Base-by-base conservation (phyloP, 768 basidiomycete genomes). In the Rhodocollybia butyracea region DNA sequence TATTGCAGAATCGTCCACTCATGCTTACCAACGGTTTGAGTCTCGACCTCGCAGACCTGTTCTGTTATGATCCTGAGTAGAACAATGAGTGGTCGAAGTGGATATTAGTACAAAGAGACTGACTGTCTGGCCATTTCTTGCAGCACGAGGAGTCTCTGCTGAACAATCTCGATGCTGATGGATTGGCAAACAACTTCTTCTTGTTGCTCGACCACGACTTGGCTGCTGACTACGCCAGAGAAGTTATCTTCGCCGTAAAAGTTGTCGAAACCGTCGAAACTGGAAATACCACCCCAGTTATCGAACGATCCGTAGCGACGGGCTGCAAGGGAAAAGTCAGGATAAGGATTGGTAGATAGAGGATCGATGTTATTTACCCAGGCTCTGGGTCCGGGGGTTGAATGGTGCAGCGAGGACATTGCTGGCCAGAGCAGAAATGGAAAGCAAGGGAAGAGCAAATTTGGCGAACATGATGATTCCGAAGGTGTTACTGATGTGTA, bases 401-500 rank as follows among this genome's bases (percentile, higher is more conserved):
- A 64, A 54, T 47, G 68, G 63, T 29, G 69, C 62, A 27, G 71
- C 69, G 51, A 68, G 56, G 50, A 65, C 70, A 38, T 65, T 57
- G 36, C 66, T 57, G 13, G 67, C 66, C 53, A 74, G 57, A 51
- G 65, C 62, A 42, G 68, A 67, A 57, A 70, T 55, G 61, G 66
- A 63, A 61, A 73, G 51, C 40, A 67, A 63, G n/a, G n/a, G n/a
- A n/a, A n/a, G n/a, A 51, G 60, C 67, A 61, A 73, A 63, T 60
- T 73, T 74, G 54, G 68, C 64, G 63, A 76, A 73, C 75, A 75
- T 74, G 63, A 62, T 68, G 30, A 31, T 39, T 15, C 30, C 24
- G 38, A 13, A 22, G 26, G 38, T 7, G 32, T 13, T 50, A n/a
- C n/a, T n/a, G n/a, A n/a, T n/a, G 32, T 13, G 15, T 6, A 19